Base-by-base conservation (phyloP, 306 rosid genomes). In the Rosa lucieae region DNA sequence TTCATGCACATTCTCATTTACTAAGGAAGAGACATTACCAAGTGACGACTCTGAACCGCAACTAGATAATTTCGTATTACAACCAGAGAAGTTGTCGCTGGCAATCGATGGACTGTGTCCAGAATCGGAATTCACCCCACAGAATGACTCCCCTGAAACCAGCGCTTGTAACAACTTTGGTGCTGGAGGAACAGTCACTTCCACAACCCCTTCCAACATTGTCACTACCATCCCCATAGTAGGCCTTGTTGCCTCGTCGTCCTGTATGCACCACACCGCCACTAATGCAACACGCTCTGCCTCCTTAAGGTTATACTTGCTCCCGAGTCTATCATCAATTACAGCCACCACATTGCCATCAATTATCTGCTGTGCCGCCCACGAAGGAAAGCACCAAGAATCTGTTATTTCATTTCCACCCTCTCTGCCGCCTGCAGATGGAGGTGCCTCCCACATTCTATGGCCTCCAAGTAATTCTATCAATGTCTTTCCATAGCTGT, bases 231-330 rank as follows among this genome's bases (percentile, higher is more conserved):
- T 85, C 49, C 87, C 86, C 98, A 93, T 93, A 0, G 90, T 65
- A 71, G 98, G 98, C 84, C 98, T 87, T 56, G 66, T 67, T 77
- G 78, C 84, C 73, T 93, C 98, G 2, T 92, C 89, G 67, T 93
- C 98, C 79, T 93, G 98, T 80, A 93, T 91, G 89, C 98, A 93
- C 98, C 98, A 93, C 63, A 93, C 93, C 7, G 97, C 98, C 44
- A 93, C 94, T 73, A 87, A 56, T 3, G 85, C 94, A 61, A 85
- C 86, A 62, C 94, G 92, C 82, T 75, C 61, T 18, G 84, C 90
- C 90, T 93, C 89, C 55, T 86, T 90, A 70, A 72, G 72, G 81
- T 86, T 79, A 51, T 83, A 90, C 4, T 67, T 86, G 56, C 76
- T 51, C 6, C 84, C 93, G 3, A 93, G 93, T 81, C 83, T 86